phyloP scores from a whole-genome alignment of 305 asterid genomes.

The Plantago coronopus region DNA sequence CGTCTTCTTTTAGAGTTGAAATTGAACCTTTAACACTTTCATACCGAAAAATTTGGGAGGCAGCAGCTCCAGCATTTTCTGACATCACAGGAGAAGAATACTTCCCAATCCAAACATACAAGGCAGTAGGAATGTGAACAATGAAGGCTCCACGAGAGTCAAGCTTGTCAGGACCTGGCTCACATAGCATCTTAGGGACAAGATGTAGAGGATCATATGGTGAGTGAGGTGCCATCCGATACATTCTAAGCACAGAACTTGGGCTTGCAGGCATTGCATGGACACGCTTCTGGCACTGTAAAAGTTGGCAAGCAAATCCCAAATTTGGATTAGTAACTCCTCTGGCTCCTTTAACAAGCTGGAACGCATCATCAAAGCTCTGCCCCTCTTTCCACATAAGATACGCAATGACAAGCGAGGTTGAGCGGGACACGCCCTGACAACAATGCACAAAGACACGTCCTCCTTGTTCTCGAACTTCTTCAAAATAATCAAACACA shows the following conservation, averaged over 20 bases:
- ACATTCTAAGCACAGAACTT: constrained; percentile 67
- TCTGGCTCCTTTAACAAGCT: constrained; percentile 72
- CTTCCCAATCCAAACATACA: constrained; percentile 82
- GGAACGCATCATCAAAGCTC: constrained; percentile 85
- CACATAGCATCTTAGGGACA: constrained; percentile 73
- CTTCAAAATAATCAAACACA: constrained; percentile 92
- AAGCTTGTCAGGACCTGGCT: constrained; percentile 53
- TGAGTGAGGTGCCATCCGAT: constrained; percentile 87
- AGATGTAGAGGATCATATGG: constrained; percentile 92
- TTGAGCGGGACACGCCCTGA: constrained; percentile 89
- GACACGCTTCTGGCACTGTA: constrained; percentile 85
- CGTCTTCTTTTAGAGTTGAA: constrained; percentile 53
- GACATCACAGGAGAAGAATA: constrained; percentile 55
- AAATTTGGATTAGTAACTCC: constrained; percentile 88
- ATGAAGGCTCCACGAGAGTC: constrained; percentile 95
- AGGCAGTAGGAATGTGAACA: constrained; percentile 66
- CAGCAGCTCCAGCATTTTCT: constrained; percentile 67
- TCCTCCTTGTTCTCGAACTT: constrained; percentile 72
- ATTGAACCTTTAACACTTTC: constrained; percentile 69
- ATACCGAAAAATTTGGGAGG: constrained; percentile 70
- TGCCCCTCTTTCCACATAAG: constrained; percentile 89
- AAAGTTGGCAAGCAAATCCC: constrained; percentile 88
- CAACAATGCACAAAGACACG: constrained; percentile 91
- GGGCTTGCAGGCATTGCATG: constrained; percentile 94
- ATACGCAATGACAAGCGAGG: constrained; percentile 92